Conservation (phyloP, 2,329 filamentous ascomycete species). For the Scorias spongiosa region DNA sequence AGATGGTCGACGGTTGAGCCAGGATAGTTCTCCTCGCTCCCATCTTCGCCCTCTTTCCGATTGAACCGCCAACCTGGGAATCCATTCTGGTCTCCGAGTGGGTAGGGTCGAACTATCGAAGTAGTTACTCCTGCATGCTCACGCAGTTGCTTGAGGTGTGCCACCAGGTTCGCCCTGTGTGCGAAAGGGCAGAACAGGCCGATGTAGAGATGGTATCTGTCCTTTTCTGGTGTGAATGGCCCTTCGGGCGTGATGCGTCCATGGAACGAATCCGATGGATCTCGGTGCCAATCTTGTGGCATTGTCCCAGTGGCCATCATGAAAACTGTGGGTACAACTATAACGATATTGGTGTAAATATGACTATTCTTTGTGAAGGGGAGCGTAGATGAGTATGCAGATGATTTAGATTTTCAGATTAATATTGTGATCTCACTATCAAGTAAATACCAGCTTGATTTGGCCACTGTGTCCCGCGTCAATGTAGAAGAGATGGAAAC, state of each 20-base stretch:
- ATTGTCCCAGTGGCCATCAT: slow-evolving; percentile 3
- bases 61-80: slow-evolving; percentile 49
- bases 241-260: slow-evolving; percentile 32
- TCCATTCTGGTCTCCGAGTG: slow-evolving; percentile 47
- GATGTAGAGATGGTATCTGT: slow-evolving; percentile 41
- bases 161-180: slow-evolving; percentile 43
- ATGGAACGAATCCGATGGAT: slow-evolving; percentile 34
- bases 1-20: slow-evolving; percentile 43
- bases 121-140: slow-evolving; percentile 34
- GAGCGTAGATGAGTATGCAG: too few relatives aligned
- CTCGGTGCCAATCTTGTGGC: slow-evolving; percentile 15
- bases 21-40: slow-evolving; percentile 32
- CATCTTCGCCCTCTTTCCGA: slow-evolving; percentile 2
- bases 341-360: too few relatives aligned
- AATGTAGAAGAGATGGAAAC: too few relatives aligned
- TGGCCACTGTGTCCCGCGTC: too few relatives aligned
- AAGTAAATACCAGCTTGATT: too few relatives aligned
- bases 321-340: neutral
- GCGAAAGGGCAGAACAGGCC: slow-evolving; percentile 52
- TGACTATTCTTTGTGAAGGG: too few relatives aligned
- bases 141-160: slow-evolving; percentile 43
- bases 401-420: too few relatives aligned
- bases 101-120: slow-evolving; percentile 48
- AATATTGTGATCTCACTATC: too few relatives aligned
- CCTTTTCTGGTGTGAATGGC: slow-evolving; percentile 35